These are phyloP conservation scores for Solanum sitiens DNA, from an alignment of 257 asterid genomes.

Conservation along the genomic window DNA sequence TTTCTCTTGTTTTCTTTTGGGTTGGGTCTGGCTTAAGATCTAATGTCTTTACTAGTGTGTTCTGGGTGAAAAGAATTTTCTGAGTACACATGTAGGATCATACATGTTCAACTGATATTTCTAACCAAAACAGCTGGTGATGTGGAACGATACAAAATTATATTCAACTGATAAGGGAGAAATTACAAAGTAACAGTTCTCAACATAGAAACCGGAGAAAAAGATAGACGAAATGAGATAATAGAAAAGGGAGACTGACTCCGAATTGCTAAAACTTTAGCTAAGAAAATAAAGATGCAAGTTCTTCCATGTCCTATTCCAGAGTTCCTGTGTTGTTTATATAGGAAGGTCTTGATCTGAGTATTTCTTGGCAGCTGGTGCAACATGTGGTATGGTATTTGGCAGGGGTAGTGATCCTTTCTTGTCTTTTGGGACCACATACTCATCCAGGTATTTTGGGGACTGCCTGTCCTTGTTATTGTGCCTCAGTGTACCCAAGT, in stretches of 20 bases:
- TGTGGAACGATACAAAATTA: not conserved
- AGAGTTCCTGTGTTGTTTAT: not conserved
- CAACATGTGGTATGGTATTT: not conserved
- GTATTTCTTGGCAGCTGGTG: not conserved
- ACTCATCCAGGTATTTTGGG: not conserved
- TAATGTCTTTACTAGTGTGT: not conserved
- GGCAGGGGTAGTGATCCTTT: not conserved
- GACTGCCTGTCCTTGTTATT: not conserved
- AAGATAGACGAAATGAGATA: not conserved
- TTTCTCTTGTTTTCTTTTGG: not conserved
- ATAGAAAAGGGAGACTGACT: not conserved
- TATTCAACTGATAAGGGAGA: not conserved
- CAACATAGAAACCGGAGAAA: not conserved
- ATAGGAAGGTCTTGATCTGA: not conserved
- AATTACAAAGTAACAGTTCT: not conserved
- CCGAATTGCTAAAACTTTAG: not conserved
- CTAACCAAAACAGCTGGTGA: not conserved
- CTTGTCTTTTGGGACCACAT: not conserved
- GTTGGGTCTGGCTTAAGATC: not conserved
- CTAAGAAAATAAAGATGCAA: not conserved
- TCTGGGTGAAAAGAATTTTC: not conserved
- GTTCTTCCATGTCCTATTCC: not conserved
- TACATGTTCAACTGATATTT: not conserved
- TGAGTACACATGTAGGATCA: not conserved
- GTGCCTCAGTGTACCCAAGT: not conserved